Conservation (phyloP, 192 early-diverging fungal species). For the Backusella luteola region DNA sequence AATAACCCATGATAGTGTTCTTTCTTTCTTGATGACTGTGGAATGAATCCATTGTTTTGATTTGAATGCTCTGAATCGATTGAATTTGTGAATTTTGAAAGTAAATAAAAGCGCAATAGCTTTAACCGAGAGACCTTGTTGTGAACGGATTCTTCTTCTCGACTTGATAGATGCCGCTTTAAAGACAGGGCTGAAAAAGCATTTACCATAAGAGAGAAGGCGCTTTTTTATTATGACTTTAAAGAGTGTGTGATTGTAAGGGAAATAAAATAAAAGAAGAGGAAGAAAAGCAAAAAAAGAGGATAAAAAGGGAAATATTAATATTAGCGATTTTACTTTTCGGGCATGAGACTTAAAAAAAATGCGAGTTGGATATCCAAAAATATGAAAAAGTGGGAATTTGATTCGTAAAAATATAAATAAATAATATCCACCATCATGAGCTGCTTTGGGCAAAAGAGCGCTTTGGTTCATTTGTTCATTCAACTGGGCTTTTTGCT, state of each 20-base stretch:
- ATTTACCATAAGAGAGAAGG: neutral
- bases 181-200: conserved; percentile 7
- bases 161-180: conserved; percentile 3
- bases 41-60: neutral
- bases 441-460: too few relatives aligned
- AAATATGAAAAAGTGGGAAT: too few relatives aligned
- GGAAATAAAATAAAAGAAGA: neutral
- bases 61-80: neutral
- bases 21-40: neutral
- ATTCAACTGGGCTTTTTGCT: too few relatives aligned
- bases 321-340: neutral
- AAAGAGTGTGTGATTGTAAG: neutral
- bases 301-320: neutral
- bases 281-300: conserved; percentile 6
- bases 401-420: too few relatives aligned
- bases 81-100: neutral
- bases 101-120: neutral
- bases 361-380: too few relatives aligned
- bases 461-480: too few relatives aligned
- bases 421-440: too few relatives aligned
- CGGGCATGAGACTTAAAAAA: neutral
- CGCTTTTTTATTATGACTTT: neutral
- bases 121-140: neutral
- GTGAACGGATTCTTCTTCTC: neutral
- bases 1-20: neutral